phyloP scores from a whole-genome alignment of 768 basidiomycete species.

The Amanita pallidorosea region DNA sequence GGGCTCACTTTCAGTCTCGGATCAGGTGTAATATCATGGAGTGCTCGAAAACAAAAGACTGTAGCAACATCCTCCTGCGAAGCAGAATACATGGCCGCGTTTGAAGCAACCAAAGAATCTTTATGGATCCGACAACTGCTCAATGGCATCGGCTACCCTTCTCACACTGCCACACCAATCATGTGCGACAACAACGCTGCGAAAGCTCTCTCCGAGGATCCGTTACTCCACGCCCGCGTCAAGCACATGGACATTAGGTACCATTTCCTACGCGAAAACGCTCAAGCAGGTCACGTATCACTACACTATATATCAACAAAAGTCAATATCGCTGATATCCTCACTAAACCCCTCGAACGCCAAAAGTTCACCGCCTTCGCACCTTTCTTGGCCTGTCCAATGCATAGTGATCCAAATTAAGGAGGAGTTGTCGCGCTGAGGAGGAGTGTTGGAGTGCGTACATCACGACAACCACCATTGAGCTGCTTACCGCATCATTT shows the following conservation, averaged over 20 bases:
- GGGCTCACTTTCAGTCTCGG: slow-evolving; percentile 12
- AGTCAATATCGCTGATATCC: slow-evolving; percentile 24
- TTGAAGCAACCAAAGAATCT: slow-evolving; percentile 18
- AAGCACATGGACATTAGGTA: slow-evolving; percentile 31
- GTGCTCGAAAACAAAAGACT: slow-evolving; percentile 15
- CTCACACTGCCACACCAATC: slow-evolving; percentile 5
- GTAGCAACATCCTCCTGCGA: slow-evolving; percentile 25
- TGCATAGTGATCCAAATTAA: too few relatives aligned
- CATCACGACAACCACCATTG: too few relatives aligned
- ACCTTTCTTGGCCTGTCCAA: neutral
- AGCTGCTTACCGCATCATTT: too few relatives aligned
- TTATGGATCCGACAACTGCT: slow-evolving; percentile 16
- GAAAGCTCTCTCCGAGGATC: slow-evolving; percentile 20
- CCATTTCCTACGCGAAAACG: slow-evolving; percentile 23
- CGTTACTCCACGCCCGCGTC: slow-evolving; percentile 18
- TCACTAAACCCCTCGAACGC: slow-evolving; percentile 25
- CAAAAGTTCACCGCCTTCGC: slow-evolving; percentile 11
- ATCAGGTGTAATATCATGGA: slow-evolving; percentile 11
- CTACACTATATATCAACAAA: slow-evolving; percentile 18
- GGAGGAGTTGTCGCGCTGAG: neutral
- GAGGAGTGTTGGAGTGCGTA: slow-evolving; percentile 15
- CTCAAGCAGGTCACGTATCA: slow-evolving; percentile 13
- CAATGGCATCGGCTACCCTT: neutral
- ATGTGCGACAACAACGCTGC: slow-evolving; percentile 22
- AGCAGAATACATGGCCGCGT: slow-evolving; percentile 25